phyloP scores from a whole-genome alignment of 352 stramenopile genomes.

The Plasmopara halstedii region DNA sequence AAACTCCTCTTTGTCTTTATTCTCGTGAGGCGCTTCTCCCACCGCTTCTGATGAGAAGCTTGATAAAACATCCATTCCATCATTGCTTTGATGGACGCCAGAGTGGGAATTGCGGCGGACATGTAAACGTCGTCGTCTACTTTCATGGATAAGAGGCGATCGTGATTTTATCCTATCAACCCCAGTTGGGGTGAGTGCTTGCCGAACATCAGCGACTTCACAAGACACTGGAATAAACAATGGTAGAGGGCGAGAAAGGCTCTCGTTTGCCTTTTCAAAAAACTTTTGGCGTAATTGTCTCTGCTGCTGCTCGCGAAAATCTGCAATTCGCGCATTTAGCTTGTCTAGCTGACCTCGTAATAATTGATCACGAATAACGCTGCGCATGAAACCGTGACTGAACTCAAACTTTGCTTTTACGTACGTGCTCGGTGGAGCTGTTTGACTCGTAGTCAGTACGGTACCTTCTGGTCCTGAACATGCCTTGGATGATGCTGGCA shows the following conservation, averaged over 20 bases:
- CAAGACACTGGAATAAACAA: conserved; percentile 18
- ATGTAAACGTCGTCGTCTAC: neutral
- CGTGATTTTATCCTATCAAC: conserved; percentile 11
- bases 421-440: conserved; percentile 15
- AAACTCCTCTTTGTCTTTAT: conserved; percentile 14
- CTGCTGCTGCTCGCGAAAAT: conserved; percentile 69
- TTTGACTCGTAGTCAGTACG: conserved; percentile 10
- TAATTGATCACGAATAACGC: conserved; percentile 78
- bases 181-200: conserved; percentile 29
- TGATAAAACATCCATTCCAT: conserved; percentile 8
- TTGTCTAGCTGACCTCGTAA: conserved; percentile 79
- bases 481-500: conserved; percentile 28
- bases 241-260: conserved; percentile 32
- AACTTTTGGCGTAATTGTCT: conserved; percentile 68
- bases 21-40: conserved; percentile 17
- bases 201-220: conserved; percentile 6
- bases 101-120: conserved; percentile 23
- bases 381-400: conserved; percentile 78
- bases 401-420: conserved; percentile 84
- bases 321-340: conserved; percentile 52
- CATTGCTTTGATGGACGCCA: conserved; percentile 8
- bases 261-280: conserved; percentile 68
- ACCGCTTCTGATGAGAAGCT: conserved; percentile 25
- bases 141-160: conserved; percentile 3
- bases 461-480: conserved; percentile 3